Conservation (phyloP, 1,284 basidiomycete genomes). For the Phenoliferia sp. region DNA sequence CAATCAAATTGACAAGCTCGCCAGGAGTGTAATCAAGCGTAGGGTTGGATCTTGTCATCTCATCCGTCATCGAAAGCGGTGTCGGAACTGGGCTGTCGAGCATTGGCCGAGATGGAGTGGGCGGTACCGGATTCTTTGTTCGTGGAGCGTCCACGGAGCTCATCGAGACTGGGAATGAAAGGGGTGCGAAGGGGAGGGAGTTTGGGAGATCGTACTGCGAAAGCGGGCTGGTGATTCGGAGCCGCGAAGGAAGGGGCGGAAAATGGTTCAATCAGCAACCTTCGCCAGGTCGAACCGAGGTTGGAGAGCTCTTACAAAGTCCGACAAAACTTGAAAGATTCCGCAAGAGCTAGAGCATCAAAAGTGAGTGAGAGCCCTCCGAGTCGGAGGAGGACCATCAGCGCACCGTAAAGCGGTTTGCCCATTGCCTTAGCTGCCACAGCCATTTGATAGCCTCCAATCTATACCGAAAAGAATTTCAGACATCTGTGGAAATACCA, state of each 20-base stretch:
- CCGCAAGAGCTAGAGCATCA: conserved; percentile 23
- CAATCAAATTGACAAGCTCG: conserved; percentile 63
- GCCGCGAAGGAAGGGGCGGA: neutral
- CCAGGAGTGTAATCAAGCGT: conserved; percentile 47
- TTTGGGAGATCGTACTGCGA: conserved; percentile 89
- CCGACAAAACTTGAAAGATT: conserved; percentile 86
- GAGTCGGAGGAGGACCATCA: conserved; percentile 14
- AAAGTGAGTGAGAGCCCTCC: conserved; percentile 43
- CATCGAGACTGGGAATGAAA: conserved; percentile 18
- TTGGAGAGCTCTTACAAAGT: conserved; percentile 49
- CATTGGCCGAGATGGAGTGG: conserved; percentile 32
- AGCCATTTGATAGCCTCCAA: conserved; percentile 88
- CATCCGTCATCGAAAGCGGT: conserved; percentile 43
- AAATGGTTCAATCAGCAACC: neutral
- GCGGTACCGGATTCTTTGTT: conserved; percentile 14
- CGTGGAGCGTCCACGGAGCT: conserved; percentile 40
- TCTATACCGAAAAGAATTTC: conserved; percentile 41
- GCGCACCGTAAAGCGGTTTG: conserved; percentile 88
- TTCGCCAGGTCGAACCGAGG: too few relatives aligned
- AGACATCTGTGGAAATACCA: neutral
- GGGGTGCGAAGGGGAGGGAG: conserved; percentile 23
- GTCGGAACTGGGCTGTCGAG: conserved; percentile 26
- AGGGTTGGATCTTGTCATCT: conserved; percentile 46
- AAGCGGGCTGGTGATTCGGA: conserved; percentile 54
- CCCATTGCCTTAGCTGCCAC: conserved; percentile 90